These are phyloP conservation scores for Sphagnum magellanicum DNA, from an alignment of 228 moss, liverwort and hornwort genomes.

Conservation along the genomic window DNA sequence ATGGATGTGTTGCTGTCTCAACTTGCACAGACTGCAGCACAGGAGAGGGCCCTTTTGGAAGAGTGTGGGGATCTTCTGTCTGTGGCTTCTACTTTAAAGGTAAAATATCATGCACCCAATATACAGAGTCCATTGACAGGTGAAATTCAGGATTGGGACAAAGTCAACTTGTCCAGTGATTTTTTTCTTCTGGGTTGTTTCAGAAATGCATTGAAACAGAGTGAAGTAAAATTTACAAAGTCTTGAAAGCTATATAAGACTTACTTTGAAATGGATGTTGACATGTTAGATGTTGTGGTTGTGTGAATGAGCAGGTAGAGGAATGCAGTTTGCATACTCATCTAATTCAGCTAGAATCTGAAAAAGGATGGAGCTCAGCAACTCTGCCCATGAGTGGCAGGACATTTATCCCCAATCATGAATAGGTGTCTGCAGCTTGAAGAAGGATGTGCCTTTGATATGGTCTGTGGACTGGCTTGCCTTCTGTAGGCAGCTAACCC, in stretches of 20 bases:
- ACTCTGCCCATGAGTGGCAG: conserved; percentile 11
- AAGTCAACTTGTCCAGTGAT: too few species aligned
- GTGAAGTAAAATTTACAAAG: too few species aligned
- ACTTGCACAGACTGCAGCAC: conserved; percentile 85
- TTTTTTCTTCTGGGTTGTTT: too few species aligned
- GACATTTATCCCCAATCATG: conserved; percentile 9
- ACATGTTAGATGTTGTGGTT: too few species aligned
- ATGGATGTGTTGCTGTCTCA: conserved; percentile 81
- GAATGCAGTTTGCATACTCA: conserved; percentile 53
- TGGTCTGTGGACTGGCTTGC: conserved; percentile 2
- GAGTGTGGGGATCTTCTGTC: conserved; percentile 86
- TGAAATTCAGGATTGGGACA: too few species aligned
- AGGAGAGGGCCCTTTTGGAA: conserved; percentile 82
- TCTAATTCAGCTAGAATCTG: conserved; percentile 50
- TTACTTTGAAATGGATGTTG: too few species aligned
- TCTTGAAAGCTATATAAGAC: too few species aligned
- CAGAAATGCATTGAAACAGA: too few species aligned
- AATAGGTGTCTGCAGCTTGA: conserved; percentile 29
- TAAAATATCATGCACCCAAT: conserved; percentile 5
- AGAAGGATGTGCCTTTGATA: conserved; percentile 2
- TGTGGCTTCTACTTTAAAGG: conserved; percentile 83
- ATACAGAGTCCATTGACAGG: too few species aligned
- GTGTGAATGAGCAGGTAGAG: conserved; percentile 36
- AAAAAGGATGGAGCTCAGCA: conserved; percentile 29
- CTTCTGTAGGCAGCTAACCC: conserved; percentile 2